Percentiles rank a stretch among this genome's conserved stretches.
Conservation (phyloP, 73 alveolate species). For the Paramecium sonneborni region DNA sequence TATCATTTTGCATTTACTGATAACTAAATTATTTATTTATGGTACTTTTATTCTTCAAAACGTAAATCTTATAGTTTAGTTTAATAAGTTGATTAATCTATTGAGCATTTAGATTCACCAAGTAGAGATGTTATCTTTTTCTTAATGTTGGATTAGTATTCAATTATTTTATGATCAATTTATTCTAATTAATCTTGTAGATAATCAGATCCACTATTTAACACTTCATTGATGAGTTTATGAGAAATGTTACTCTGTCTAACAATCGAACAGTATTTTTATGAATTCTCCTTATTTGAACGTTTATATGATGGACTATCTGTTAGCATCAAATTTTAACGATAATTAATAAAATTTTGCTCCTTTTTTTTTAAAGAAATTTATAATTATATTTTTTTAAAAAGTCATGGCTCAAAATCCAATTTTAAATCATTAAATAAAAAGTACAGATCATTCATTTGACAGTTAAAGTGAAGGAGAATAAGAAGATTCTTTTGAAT, state of each 20-base stretch:
- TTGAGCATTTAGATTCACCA: not conserved
- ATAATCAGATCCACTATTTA: not conserved
- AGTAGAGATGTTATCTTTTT: not conserved
- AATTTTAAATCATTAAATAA: not conserved
- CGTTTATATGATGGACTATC: not conserved
- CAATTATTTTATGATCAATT: not conserved
- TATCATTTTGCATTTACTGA: constrained; percentile 7
- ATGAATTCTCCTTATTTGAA: not conserved
- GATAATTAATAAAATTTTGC: constrained; percentile 20
- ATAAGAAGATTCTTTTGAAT: not conserved
- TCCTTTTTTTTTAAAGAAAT: not conserved
- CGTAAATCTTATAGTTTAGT: not conserved
- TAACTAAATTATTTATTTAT: not conserved
- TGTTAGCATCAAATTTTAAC: not conserved
- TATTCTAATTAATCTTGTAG: not conserved
- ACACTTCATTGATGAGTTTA: not conserved
- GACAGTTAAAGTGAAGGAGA: not conserved
- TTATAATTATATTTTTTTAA: not conserved
- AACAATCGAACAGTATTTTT: not conserved
- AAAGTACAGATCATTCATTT: not conserved
- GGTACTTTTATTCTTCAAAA: constrained; percentile 22
- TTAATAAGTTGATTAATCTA: not conserved
- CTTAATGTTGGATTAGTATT: not conserved
- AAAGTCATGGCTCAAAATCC: not conserved
- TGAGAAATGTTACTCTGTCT: not conserved